Conservation (phyloP, 2,329 filamentous ascomycete genomes). For the Sphaerostilbella broomeana region DNA sequence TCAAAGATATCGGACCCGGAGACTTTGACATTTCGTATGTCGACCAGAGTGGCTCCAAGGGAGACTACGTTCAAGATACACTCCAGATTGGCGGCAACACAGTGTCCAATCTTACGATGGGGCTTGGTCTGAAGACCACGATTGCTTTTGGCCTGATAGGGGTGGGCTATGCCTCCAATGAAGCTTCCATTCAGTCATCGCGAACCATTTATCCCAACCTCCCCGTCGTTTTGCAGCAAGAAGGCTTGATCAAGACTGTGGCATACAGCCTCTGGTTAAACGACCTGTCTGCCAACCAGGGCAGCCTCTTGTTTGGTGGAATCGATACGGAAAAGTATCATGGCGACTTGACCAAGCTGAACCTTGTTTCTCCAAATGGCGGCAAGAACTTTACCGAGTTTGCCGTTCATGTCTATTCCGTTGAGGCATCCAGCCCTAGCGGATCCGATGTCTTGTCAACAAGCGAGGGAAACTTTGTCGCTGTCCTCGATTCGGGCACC, state of each 20-base stretch:
- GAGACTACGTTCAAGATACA: constrained; percentile 53
- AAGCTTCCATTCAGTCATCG: constrained; percentile 33
- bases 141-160: constrained; percentile 54
- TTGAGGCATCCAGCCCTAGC: constrained; percentile 41
- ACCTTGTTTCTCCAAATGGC: constrained; percentile 43
- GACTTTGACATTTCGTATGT: constrained; percentile 56
- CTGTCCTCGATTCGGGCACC: constrained; percentile 69
- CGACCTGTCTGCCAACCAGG: constrained; percentile 53
- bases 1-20: constrained; percentile 33
- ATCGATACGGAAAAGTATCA: constrained; percentile 69
- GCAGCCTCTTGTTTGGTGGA: constrained; percentile 73
- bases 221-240: constrained; percentile 55
- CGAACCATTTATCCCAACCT: constrained; percentile 48
- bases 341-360: constrained; percentile 55
- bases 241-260: constrained; percentile 57
- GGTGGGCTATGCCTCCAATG: constrained; percentile 52
- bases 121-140: constrained; percentile 47
- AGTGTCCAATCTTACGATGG: constrained; percentile 52
- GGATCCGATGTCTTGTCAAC: constrained; percentile 43
- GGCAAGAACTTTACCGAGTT: constrained; percentile 40
- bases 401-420: constrained; percentile 40
- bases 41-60: constrained; percentile 49
- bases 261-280: constrained; percentile 68
- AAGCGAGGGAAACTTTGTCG: constrained; percentile 42
- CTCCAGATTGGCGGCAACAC: constrained; percentile 48